Conservation (phyloP, 768 basidiomycete genomes). For the Auricularia auricula-judae region DNA sequence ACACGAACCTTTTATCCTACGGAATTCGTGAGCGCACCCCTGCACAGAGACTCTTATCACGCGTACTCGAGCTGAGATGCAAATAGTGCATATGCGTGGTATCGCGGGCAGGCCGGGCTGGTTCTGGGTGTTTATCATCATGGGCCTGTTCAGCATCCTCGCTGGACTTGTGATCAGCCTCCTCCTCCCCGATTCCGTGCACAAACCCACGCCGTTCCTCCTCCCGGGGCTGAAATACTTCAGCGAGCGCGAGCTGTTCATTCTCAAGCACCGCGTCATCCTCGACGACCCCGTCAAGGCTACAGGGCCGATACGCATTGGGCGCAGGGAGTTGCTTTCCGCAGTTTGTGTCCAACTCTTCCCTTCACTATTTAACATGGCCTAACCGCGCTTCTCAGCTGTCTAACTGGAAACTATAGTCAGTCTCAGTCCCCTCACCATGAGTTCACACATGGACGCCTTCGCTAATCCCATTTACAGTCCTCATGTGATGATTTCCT, state of each 20-base stretch:
- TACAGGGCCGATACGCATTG: background rate
- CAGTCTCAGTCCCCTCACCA: background rate
- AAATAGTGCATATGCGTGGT: background rate
- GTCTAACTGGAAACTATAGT: background rate
- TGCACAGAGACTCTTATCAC: background rate
- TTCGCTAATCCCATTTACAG: background rate
- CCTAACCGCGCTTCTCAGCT: background rate
- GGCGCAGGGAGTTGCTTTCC: background rate
- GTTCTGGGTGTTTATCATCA: background rate
- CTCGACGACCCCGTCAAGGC: background rate
- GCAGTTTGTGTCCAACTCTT: background rate
- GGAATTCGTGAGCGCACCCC: background rate
- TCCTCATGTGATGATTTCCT: background rate
- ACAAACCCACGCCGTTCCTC: background rate
- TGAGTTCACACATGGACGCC: background rate
- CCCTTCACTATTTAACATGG: too few relatives aligned
- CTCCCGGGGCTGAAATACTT: background rate
- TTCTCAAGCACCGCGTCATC: background rate
- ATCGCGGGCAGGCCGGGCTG: background rate
- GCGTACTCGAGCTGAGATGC: background rate
- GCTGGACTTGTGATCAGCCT: background rate
- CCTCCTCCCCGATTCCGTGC: background rate
- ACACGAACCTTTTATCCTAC: background rate
- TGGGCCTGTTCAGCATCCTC: background rate
- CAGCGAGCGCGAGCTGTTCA: background rate